Evolutionary conservation across 2,329 filamentous ascomycete species (phyloP), one percentile per base, ranked within the genome.

Genomic region (Aureobasidium lini): DNA sequence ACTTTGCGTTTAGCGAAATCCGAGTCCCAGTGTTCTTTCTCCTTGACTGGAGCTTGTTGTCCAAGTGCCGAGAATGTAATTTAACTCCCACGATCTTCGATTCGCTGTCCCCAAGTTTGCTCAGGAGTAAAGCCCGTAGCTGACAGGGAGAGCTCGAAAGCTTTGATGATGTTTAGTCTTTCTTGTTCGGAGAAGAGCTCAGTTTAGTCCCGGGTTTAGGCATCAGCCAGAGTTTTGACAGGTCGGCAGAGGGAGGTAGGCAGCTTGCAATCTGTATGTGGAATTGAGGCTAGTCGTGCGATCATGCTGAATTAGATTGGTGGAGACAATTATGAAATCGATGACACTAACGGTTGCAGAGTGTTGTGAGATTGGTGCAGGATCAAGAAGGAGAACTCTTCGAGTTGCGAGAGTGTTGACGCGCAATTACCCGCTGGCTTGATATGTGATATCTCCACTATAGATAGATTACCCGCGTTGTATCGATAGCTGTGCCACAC

Each of bases 41-140:
- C 70, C 6, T 44, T 39, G 8, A 73, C 64, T n/a, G 73, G 73
- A 6, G 73, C 72, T 61, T 73, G 61, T 64, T 75, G 73, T 43
- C 73, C 73, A 1, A 76, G 72, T 1, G 73, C 73, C 1, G 73
- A 75, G 63, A 75, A 74, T 11, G 73, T 76, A 56, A 75, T 74
- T 65, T 75, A 72, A 63, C 71, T 73, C 32, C 73, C 73, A 46
- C 73, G 73, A 61, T 75, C 73, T 60, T 76, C 73, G 60, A 76
- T 74, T 40, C 71, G 66, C 58, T 70, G 63, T 23, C 72, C 73
- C 73, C 73, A 75, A 10, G 72, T 73, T 66, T 72, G 54, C 61
- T 70, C 68, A 4, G 73, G 73, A 44, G 62, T 67, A 65, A 74
- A 73, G 4, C 72, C 72, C 4, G 72, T 73, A 8, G 68, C 69